Percentiles rank a stretch among this genome's conserved stretches.
phyloP scores from a whole-genome alignment of 768 basidiomycete genomes.

The Lentinula sp. region DNA sequence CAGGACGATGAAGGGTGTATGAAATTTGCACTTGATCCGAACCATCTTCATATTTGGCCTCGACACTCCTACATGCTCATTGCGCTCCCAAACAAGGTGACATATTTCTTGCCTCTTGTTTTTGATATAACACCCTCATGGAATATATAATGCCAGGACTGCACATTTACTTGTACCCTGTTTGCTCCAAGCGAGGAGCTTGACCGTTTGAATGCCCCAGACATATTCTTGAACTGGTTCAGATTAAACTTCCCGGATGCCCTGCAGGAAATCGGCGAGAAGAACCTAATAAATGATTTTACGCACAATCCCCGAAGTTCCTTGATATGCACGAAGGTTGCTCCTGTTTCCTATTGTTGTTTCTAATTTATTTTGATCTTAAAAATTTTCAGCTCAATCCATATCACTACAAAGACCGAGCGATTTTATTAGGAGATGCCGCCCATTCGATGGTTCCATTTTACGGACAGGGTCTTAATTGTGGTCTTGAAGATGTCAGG shows the following conservation, averaged over 20 bases:
- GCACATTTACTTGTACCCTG: slow-evolving; percentile 94
- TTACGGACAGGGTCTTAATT: slow-evolving; percentile 96
- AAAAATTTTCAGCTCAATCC: slow-evolving; percentile 58
- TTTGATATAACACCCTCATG: neutral
- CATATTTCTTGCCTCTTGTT: neutral
- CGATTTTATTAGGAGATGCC: slow-evolving; percentile 86
- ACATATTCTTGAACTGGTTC: slow-evolving; percentile 69
- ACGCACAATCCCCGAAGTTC: slow-evolving; percentile 80
- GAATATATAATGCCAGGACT: slow-evolving; percentile 54
- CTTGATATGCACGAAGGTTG: slow-evolving; percentile 88
- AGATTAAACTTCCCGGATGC: slow-evolving; percentile 82
- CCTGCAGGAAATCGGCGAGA: slow-evolving; percentile 78
- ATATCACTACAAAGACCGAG: slow-evolving; percentile 88
- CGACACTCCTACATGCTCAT: slow-evolving; percentile 99
- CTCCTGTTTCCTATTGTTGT: slow-evolving; percentile 10
- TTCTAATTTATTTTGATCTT: slow-evolving; percentile 8
- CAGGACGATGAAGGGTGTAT: slow-evolving; percentile 52
- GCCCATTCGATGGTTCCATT: slow-evolving; percentile 99
- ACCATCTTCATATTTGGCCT: slow-evolving; percentile 99
- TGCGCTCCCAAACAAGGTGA: slow-evolving; percentile 92
- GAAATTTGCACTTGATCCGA: slow-evolving; percentile 82
- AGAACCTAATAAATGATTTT: slow-evolving; percentile 72
- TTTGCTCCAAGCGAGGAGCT: slow-evolving; percentile 82
- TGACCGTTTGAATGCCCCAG: slow-evolving; percentile 56
- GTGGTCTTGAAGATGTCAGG: slow-evolving; percentile 95